Conservation (phyloP, 179 eudicot genomes). For the Beta corolliflora region DNA sequence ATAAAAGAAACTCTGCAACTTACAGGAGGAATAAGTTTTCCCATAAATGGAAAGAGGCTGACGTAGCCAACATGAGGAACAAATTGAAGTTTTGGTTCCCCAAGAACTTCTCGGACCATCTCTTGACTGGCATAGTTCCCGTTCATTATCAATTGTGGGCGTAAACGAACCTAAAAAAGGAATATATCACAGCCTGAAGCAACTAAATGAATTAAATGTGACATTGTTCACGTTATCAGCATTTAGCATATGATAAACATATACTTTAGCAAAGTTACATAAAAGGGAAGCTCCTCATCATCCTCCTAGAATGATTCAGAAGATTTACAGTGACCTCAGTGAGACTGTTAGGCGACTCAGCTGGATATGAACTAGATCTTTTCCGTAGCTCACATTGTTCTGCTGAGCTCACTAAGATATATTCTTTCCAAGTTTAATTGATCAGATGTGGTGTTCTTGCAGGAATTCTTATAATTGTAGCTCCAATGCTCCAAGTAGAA, state of each 20-base stretch:
- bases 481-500: background rate
- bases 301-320: background rate
- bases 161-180: constrained; percentile 66
- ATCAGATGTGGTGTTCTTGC: background rate
- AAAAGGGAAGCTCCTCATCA: background rate
- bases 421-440: background rate
- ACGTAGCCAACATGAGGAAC: constrained; percentile 97
- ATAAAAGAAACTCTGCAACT: constrained; percentile 31
- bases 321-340: background rate
- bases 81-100: constrained; percentile 67
- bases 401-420: background rate
- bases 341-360: no score
- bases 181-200: background rate
- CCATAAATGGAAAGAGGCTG: constrained; percentile 91
- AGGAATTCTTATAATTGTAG: background rate
- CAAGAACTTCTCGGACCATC: constrained; percentile 74
- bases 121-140: constrained; percentile 63
- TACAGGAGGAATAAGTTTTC: constrained; percentile 85
- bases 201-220: background rate
- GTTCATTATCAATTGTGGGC: constrained; percentile 53
- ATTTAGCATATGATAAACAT: background rate
- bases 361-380: background rate
- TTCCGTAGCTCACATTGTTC: background rate
- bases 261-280: no score
- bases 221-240: background rate